Percentiles rank a stretch among this genome's conserved stretches.
Evolutionary conservation across 2,329 filamentous ascomycete species (phyloP).

Genomic region (Colletotrichum australisinense): DNA sequence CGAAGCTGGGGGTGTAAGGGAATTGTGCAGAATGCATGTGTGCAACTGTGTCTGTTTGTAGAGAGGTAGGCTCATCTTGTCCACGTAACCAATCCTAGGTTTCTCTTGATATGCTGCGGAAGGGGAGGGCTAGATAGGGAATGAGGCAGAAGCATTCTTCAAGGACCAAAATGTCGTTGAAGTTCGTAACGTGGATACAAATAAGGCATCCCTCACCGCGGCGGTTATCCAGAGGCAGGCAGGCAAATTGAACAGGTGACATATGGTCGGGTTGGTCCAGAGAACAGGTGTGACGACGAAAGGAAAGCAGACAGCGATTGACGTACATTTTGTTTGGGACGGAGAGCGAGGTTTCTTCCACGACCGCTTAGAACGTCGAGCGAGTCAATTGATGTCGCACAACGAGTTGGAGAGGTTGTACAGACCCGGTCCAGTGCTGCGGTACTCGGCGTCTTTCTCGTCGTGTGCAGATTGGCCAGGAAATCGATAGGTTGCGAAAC

Average conservation of each 20-base stretch:
- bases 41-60: neutral
- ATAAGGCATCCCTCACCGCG: too few relatives aligned
- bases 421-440: slow-evolving; percentile 27
- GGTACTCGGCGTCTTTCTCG: slow-evolving; percentile 33
- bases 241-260: neutral
- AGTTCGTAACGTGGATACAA: neutral
- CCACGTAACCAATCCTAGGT: neutral
- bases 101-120: neutral
- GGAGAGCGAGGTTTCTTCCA: neutral
- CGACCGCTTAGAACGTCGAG: neutral
- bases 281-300: neutral
- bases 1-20: neutral
- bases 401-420: slow-evolving; percentile 22
- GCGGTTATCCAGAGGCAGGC: neutral
- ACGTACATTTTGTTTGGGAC: slow-evolving; percentile 12
- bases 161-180: neutral
- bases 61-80: neutral
- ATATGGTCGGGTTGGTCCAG: neutral
- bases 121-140: neutral
- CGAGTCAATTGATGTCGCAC: slow-evolving; percentile 9
- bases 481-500: slow-evolving; percentile 20
- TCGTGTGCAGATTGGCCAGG: slow-evolving; percentile 11
- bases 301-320: slow-evolving; percentile 6
- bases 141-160: neutral
- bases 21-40: slow-evolving; percentile 9